Evolutionary conservation across 2,329 filamentous ascomycete genomes (phyloP).

Genomic region (Sporothrix dimorphospora): DNA sequence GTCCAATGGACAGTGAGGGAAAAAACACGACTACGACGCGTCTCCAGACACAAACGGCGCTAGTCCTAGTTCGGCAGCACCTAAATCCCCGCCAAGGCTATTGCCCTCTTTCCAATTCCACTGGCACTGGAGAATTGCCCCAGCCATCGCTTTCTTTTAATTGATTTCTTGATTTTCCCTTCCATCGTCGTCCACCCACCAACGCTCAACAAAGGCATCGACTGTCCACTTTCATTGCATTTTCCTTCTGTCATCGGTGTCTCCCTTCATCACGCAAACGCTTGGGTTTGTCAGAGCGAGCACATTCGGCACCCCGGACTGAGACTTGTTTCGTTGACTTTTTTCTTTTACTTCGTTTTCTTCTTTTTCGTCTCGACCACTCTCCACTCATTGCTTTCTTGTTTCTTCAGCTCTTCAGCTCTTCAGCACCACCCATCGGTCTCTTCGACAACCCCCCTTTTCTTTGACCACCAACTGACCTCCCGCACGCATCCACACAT

Average conservation of each 20-base stretch:
- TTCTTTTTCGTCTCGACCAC: background rate
- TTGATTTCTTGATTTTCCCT: slow-evolving; percentile 1
- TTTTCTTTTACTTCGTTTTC: background rate
- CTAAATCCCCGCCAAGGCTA: slow-evolving; percentile 12
- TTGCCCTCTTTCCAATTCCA: background rate
- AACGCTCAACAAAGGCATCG: background rate
- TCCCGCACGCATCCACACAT: background rate
- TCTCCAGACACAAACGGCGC: background rate
- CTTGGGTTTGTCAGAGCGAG: background rate
- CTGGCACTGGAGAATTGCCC: background rate
- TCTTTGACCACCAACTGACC: background rate
- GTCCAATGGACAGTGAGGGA: background rate
- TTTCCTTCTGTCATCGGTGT: background rate
- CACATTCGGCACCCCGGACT: background rate
- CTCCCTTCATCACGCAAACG: background rate
- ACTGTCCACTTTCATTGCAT: background rate
- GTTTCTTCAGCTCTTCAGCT: background rate
- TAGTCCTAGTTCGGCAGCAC: background rate
- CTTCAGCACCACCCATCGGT: background rate
- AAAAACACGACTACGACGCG: slow-evolving; percentile 28
- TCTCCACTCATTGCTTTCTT: slow-evolving; percentile 21
- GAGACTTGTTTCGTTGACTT: background rate
- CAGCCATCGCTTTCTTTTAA: slow-evolving; percentile 21
- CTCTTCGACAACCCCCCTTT: background rate
- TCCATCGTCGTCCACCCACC: background rate